Conservation (phyloP, 495 filamentous ascomycete species). For the Xylaria longipes region DNA sequence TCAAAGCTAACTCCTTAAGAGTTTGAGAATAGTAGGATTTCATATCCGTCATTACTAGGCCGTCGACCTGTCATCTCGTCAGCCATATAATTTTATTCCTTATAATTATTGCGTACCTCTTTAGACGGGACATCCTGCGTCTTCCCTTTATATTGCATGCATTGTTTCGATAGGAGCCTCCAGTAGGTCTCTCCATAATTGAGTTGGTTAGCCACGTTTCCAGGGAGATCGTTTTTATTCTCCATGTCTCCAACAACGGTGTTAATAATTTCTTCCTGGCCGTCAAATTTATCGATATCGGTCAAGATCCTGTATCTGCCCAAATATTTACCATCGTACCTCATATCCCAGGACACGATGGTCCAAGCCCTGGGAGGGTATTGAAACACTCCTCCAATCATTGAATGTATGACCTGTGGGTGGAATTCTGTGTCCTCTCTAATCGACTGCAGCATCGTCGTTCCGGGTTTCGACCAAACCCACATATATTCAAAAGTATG, state of each 20-base stretch:
- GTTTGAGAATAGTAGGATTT: neutral
- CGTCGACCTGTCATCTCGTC: neutral
- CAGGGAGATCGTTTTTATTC: neutral
- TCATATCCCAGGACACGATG: neutral
- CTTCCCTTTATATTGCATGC: neutral
- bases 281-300: neutral
- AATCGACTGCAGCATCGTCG: neutral
- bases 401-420: neutral
- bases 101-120: neutral
- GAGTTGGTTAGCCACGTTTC: neutral
- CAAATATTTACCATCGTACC: neutral
- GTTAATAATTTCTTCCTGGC: neutral
- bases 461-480: neutral
- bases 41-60: slow-evolving; percentile 8
- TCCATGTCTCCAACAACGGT: neutral
- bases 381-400: neutral
- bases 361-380: neutral
- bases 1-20: neutral
- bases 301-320: neutral
- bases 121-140: neutral
- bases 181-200: neutral
- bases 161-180: neutral
- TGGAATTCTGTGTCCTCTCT: neutral
- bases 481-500: neutral
- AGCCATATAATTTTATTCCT: neutral